Base-by-base conservation (phyloP, 768 basidiomycete species). In the Multifurca ochricompacta region DNA sequence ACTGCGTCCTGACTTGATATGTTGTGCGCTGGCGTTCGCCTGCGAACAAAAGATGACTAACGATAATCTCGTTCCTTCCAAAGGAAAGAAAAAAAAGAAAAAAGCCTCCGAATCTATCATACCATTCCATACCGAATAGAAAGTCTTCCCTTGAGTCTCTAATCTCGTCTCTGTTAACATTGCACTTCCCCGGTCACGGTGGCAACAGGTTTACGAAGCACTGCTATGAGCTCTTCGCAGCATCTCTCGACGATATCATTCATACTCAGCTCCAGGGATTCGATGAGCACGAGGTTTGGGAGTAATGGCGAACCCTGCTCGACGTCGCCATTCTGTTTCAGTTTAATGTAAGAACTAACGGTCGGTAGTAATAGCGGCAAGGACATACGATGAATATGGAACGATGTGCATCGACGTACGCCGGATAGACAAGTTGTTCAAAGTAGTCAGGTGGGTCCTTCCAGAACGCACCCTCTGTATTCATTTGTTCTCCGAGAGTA, bases 361-460 rank as follows among this genome's bases (percentile, higher is more conserved):
- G n/a, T n/a, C 25, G 13, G 21, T 0, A 18, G 14, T 7, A 6
- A 32, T 9, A 18, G n/a, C n/a, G 13, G n/a, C 1, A 40, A 47
- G n/a, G 32, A 48, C 57, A 5, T 48, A 61, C 60, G 6, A 76
- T 73, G 66, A 97, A 92, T 27, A 94, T 72, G 10, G 77, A 75
- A 48, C 67, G 62, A 68, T 96, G 87, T 8, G 93, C 93, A 36
- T 84, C 79, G 36, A 92, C 67, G 67, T 95, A 98, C 2, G 90
- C 94, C 0, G 96, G 96, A 73, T 88, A 98, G 49, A 93, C 93
- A 56, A 98, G 90, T 53, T 89, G 74, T 59, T 94, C 89, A 82
- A 90, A 96, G 70, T 95, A 95, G 36, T 74, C 59, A 13, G 91
- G 90, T 21, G 91, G 93, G 67, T 95, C 93, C 43, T 78, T 77